Evolutionary conservation across 2,329 filamentous ascomycete species (phyloP).

Genomic region (Xylaria sp.): DNA sequence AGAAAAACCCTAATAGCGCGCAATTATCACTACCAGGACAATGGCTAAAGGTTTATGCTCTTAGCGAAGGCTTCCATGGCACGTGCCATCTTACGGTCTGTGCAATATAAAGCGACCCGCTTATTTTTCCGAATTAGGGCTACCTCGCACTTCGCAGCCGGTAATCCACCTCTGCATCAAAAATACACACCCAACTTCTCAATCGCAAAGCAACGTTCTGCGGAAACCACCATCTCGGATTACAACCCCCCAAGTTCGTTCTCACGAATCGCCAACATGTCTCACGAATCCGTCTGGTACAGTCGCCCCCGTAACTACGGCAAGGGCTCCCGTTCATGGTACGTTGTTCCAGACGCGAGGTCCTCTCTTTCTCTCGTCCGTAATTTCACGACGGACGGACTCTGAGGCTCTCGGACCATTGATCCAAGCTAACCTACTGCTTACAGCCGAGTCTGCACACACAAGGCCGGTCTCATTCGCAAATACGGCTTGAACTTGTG

Average conservation of each 20-base stretch:
- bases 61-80: neutral
- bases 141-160: slow-evolving; percentile 6
- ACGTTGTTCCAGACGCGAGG: slow-evolving; percentile 55
- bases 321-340: slow-evolving; percentile 95
- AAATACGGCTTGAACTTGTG: slow-evolving; percentile 97
- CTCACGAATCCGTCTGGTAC: slow-evolving; percentile 97
- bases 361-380: neutral
- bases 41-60: too few relatives aligned
- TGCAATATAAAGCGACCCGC: neutral
- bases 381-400: neutral
- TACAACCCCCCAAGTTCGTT: slow-evolving; percentile 14
- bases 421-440: neutral
- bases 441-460: slow-evolving; percentile 77
- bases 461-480: slow-evolving; percentile 98
- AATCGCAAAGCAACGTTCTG: slow-evolving; percentile 24
- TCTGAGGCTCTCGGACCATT: neutral
- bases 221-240: slow-evolving; percentile 23
- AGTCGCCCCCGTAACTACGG: slow-evolving; percentile 96
- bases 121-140: slow-evolving; percentile 18
- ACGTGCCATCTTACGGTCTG: neutral
- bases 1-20: too few relatives aligned
- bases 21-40: too few relatives aligned
- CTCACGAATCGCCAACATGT: slow-evolving; percentile 58
- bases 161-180: slow-evolving; percentile 7
- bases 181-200: slow-evolving; percentile 14